phyloP scores from a whole-genome alignment of 1,284 basidiomycete species.

The Microbotryomycetes sp. region DNA sequence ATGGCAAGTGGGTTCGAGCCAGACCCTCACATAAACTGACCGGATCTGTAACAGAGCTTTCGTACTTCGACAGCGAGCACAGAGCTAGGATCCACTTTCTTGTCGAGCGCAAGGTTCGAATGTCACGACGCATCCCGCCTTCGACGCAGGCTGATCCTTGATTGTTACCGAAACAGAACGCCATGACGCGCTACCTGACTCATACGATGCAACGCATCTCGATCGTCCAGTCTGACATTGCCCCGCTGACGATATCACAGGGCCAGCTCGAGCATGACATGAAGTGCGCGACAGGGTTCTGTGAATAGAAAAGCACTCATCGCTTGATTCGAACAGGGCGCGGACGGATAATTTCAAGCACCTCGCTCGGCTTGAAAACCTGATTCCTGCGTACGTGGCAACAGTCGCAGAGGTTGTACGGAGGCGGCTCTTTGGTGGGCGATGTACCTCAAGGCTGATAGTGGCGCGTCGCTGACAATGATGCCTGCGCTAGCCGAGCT shows the following conservation, averaged over 20 bases:
- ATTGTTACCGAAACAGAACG: constrained; percentile 22
- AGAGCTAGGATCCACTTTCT: constrained; percentile 32
- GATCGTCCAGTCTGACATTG: constrained; percentile 32
- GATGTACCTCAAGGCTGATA: neutral
- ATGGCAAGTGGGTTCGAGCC: neutral
- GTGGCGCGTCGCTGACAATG: too few species aligned
- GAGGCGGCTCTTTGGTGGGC: constrained; percentile 64
- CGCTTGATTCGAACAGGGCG: constrained; percentile 6
- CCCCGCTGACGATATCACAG: constrained; percentile 25
- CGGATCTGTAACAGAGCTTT: constrained; percentile 14
- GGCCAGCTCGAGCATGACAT: constrained; percentile 30
- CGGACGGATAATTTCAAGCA: constrained; percentile 70
- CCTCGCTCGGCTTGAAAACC: constrained; percentile 75
- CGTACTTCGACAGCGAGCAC: constrained; percentile 23
- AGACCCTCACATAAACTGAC: neutral
- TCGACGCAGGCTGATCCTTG: neutral
- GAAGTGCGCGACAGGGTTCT: constrained; percentile 7
- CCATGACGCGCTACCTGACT: constrained; percentile 31
- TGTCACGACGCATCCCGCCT: neutral
- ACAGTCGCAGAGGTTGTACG: constrained; percentile 85
- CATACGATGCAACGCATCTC: constrained; percentile 33
- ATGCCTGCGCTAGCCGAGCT: too few species aligned
- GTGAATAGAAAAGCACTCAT: too few species aligned
- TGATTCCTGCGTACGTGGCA: constrained; percentile 88
- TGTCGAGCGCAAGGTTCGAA: constrained; percentile 31